Evolutionary conservation across 2,329 filamentous ascomycete genomes (phyloP).

Genomic region (Parastagonospora avenae): DNA sequence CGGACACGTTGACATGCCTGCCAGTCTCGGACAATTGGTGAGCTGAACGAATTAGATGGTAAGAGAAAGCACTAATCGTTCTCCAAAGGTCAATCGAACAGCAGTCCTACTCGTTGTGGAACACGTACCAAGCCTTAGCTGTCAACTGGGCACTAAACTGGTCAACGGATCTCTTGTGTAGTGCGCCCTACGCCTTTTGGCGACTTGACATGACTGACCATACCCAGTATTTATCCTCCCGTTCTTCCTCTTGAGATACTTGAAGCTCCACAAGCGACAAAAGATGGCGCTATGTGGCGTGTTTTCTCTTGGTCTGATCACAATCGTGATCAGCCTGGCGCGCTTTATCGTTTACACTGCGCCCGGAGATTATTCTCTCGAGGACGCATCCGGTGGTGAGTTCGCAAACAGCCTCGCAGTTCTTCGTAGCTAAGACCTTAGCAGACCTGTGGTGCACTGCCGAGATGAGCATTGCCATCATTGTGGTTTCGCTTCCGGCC

Average conservation of each 20-base stretch:
- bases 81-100: constrained; percentile 14
- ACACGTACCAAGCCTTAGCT: constrained; percentile 14
- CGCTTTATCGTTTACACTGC: constrained; percentile 27
- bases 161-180: constrained; percentile 24
- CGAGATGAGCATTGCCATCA: constrained; percentile 26
- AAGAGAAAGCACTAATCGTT: neutral
- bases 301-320: constrained; percentile 26
- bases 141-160: constrained; percentile 26
- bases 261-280: constrained; percentile 28
- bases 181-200: neutral
- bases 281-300: constrained; percentile 28
- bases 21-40: constrained; percentile 28
- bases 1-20: constrained; percentile 15
- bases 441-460: constrained; percentile 29
- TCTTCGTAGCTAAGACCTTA: neutral
- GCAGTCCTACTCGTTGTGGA: constrained; percentile 25
- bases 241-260: constrained; percentile 26
- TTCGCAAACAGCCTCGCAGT: neutral
- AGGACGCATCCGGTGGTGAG: constrained; percentile 27
- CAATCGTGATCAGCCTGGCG: constrained; percentile 25
- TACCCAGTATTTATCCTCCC: constrained; percentile 24
- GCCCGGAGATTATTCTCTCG: constrained; percentile 14
- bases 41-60: neutral
- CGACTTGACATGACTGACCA: neutral
- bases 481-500: constrained; percentile 25